Conservation (phyloP, 805 yeast genomes). For the Vanderwaltozyma yarrowii region DNA sequence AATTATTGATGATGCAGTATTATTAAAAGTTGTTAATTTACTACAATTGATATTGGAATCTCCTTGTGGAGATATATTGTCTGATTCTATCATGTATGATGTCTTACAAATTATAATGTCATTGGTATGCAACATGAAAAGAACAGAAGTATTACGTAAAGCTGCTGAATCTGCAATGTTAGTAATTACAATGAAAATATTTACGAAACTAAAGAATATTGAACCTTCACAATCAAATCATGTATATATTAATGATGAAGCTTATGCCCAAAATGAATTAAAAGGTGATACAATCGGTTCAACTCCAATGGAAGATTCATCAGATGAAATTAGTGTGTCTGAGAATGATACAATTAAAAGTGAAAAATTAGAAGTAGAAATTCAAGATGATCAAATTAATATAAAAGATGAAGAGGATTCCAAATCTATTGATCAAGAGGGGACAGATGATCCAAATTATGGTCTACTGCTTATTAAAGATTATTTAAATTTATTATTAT, state of each 20-base stretch:
- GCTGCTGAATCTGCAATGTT: constrained; percentile 81
- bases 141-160: constrained; percentile 80
- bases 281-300: constrained; percentile 16
- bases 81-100: constrained; percentile 78
- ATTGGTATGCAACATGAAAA: constrained; percentile 82
- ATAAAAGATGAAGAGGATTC: not conserved
- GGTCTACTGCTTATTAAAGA: constrained; percentile 69
- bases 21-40: constrained; percentile 69
- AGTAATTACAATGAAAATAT: constrained; percentile 58
- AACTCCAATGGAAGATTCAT: not conserved
- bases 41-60: constrained; percentile 59
- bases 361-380: constrained; percentile 1
- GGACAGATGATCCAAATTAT: constrained; percentile 33
- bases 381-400: not conserved
- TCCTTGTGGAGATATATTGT: constrained; percentile 51
- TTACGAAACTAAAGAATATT: constrained; percentile 44
- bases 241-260: constrained; percentile 16
- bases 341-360: not conserved
- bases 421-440: not conserved
- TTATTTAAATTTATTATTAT: constrained; percentile 62
- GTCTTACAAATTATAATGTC: constrained; percentile 86
- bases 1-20: constrained; percentile 81
- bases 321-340: not conserved
- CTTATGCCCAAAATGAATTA: constrained; percentile 10
- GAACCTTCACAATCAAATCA: constrained; percentile 6